Evolutionary conservation across 108 stramenopile genomes (phyloP), one percentile per base, ranked within the genome.

Genomic region (Epithemia pelagica): DNA sequence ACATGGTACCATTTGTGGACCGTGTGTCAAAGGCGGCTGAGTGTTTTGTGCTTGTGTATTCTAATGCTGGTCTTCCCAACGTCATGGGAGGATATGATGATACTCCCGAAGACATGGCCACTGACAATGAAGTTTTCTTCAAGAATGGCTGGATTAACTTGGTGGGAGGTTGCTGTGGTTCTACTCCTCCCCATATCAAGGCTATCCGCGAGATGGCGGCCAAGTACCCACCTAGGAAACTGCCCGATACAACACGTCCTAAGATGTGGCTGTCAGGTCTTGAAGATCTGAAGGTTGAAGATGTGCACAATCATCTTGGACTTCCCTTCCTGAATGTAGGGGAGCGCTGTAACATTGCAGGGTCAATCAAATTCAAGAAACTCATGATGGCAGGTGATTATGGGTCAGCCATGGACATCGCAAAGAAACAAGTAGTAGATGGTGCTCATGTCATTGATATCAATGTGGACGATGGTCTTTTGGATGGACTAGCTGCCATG

Each of bases 1-100:
- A 89, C 82, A 94, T 94, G 92, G 59, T 59, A 26, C 89, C 92
- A 1, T 94, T 91, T 69, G 72, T 91, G 57, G 76, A 86, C 68
- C 80, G 88, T 23, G 76, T 94, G 37, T 46, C 80, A 37, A 72
- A 78, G 62, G 71, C 62, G 52, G 92, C 75, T 2, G 89, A 94
- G 76, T 88, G 87, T 73, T 94, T 82, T 68, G 75, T 94, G 30
- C 86, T 87, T 61, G 86, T 86, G 21, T 90, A 96, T 79, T 87
- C 90, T 32, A 90, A 88, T 66, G 76, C 76, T 1, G 89, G 89
- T 62, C 87, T 93, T 28, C 92, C 92, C n/a, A 93, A 93, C 66
- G 87, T 85, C 62, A 94, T 94, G 92, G 92, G 89, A 5, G 92
- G 87, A 19, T 99, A 99, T 70, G 98, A 99, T 77, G 98, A 97